Conservation (phyloP, 202 grass and related monocot species). For the Elaeis oleifera region DNA sequence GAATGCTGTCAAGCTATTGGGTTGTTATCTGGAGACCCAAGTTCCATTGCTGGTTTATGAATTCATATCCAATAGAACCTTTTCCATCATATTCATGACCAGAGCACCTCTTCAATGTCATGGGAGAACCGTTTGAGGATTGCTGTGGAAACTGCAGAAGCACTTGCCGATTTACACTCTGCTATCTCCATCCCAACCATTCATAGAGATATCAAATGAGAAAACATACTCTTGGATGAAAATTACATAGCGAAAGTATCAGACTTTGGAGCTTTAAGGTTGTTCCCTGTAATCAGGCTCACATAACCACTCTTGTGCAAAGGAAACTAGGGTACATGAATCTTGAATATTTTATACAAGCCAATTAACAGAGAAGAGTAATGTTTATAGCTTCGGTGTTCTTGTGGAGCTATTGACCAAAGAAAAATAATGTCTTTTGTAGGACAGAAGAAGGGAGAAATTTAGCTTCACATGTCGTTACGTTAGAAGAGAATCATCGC, state of each 20-base stretch:
- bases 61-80: conserved; percentile 59
- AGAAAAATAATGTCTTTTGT: conserved; percentile 32
- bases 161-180: conserved; percentile 53
- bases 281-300: conserved; percentile 49
- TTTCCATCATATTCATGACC: conserved; percentile 50
- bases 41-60: conserved; percentile 75
- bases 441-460: conserved; percentile 22
- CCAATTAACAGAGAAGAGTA: conserved; percentile 63
- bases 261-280: conserved; percentile 66
- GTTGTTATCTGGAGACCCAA: conserved; percentile 58
- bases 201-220: conserved; percentile 67
- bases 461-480: conserved; percentile 34
- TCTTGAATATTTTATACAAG: conserved; percentile 66
- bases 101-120: conserved; percentile 18
- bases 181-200: conserved; percentile 40
- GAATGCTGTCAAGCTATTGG: conserved; percentile 54
- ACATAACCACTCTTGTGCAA: conserved; percentile 71
- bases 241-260: conserved; percentile 62
- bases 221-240: conserved; percentile 57
- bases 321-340: conserved; percentile 70
- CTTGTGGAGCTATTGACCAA: conserved; percentile 55
- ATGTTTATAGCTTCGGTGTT: conserved; percentile 79
- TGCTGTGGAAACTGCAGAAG: conserved; percentile 51
- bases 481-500: conserved; percentile 13
- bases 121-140: conserved; percentile 53